These are phyloP conservation scores for Coemansia aciculifera DNA, from an alignment of 192 early-diverging fungal genomes.

Conservation along the genomic window DNA sequence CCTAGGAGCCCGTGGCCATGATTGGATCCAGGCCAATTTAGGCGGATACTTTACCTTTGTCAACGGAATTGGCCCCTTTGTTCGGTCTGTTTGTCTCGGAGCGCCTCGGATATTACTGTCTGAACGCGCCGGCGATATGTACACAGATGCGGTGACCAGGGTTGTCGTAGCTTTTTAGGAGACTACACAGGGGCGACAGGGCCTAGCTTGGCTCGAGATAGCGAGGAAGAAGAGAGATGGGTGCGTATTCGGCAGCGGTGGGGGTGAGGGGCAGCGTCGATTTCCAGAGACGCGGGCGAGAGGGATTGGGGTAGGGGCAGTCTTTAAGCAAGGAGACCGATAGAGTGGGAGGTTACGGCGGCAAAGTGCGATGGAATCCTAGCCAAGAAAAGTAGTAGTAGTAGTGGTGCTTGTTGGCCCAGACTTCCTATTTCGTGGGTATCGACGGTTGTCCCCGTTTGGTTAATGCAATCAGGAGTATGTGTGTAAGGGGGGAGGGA, in stretches of 20 bases:
- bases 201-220: not conserved
- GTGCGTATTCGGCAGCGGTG: not conserved
- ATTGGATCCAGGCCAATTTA: slow-evolving; percentile 6
- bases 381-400: slow-evolving; percentile 1
- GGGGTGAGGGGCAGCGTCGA: not conserved
- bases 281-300: not conserved
- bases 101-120: slow-evolving; percentile 9
- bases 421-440: slow-evolving; percentile 7
- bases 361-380: not conserved
- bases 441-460: slow-evolving; percentile 16
- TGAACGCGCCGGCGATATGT: slow-evolving; percentile 11
- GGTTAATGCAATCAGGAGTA: slow-evolving; percentile 27
- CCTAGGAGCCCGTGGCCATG: not conserved
- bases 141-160: slow-evolving; percentile 5
- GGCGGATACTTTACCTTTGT: slow-evolving; percentile 12
- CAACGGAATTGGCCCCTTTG: slow-evolving; percentile 11
- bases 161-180: not conserved
- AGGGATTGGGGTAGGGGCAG: slow-evolving; percentile 1
- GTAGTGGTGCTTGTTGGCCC: not conserved
- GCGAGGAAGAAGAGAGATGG: not conserved
- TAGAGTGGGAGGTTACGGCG: slow-evolving; percentile 5
- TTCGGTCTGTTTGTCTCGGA: slow-evolving; percentile 12
- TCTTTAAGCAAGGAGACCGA: slow-evolving; percentile 8
- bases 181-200: slow-evolving; percentile 2
- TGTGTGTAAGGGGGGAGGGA: not conserved